Conservation (phyloP, 768 basidiomycete species). For the Leccinum incarnatum region DNA sequence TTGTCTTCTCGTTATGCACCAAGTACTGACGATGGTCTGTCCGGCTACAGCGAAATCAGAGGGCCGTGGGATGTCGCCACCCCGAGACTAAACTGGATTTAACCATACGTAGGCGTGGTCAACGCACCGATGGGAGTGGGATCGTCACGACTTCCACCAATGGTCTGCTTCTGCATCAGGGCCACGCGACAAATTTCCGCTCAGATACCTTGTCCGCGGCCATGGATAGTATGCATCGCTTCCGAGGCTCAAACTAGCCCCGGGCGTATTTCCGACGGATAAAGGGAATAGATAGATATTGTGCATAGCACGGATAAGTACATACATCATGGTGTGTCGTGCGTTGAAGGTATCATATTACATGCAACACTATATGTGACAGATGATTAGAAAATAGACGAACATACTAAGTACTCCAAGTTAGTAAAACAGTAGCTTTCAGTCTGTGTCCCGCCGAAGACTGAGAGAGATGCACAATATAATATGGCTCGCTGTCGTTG, state of each 20-base stretch:
- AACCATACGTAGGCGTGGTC: conserved; percentile 23
- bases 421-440: conserved; percentile 31
- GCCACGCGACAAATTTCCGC: conserved; percentile 27
- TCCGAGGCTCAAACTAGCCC: conserved; percentile 2
- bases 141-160: conserved; percentile 28
- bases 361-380: conserved; percentile 37
- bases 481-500: conserved; percentile 26
- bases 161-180: conserved; percentile 11
- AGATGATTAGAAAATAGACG: conserved; percentile 31
- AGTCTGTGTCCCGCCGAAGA: conserved; percentile 24
- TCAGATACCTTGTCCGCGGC: conserved; percentile 25
- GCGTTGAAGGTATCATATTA: conserved; percentile 38
- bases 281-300: conserved; percentile 5
- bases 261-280: conserved; percentile 13
- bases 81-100: conserved; percentile 57
- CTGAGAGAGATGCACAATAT: conserved; percentile 26
- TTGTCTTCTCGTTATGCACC: conserved; percentile 11
- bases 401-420: conserved; percentile 28
- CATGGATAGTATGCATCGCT: conserved; percentile 6
- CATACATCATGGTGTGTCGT: conserved; percentile 17
- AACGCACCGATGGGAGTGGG: conserved; percentile 25
- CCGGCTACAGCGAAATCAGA: conserved; percentile 70
- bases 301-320: conserved; percentile 5
- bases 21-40: conserved; percentile 8
- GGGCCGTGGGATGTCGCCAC: conserved; percentile 90